Base-by-base conservation (phyloP, 2,329 filamentous ascomycete genomes). In the Ilyonectria sp. region DNA sequence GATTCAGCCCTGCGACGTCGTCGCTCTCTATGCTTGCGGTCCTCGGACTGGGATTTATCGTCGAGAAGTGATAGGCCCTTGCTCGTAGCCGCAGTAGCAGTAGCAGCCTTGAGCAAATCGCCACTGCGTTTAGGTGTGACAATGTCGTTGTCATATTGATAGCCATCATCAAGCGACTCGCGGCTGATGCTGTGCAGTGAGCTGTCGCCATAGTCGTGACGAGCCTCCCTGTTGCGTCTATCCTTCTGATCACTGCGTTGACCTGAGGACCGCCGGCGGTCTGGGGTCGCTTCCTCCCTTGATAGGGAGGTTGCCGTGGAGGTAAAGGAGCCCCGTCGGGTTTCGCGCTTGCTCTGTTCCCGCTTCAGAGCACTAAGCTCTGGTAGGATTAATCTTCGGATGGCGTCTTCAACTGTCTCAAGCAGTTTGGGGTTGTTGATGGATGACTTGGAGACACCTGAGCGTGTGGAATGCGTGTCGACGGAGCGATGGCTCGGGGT, bases 381-480 rank as follows among this genome's bases (percentile, higher is more conserved):
- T 0, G 96, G 96, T 3, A 99, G 83, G 60, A 98, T 97, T 56
- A 97, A 86, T 55, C 94, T 89, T 69, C 94, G 91, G 76, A 98
- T 97, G 15, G 94, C 94, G 81, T 97, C 94, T 82, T 98, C 95
- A 3, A 98, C 95, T 0, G 94, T 96, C 76, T 96, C 93, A 2
- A 98, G 87, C 2, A 98, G 84, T 77, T 94, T 96, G 0, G 95
- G 95, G 76, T 98, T 97, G 82, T 97, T 97, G 79, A 97, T 93
- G 0, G 93, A 95, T 3, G 94, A 93, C 60, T 87, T 89, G 31
- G 88, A 89, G 26, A 81, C 80, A 8, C 81, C 82, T 0, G 86
- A 87, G 62, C 83, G 84, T 67, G 84, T 79, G 37, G 87, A 88
- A 76, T 87, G 84, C 68, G 86, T 84, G 71, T 89, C 87, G 65